Conservation (phyloP, 257 asterid genomes). For the Salvia splendens region DNA sequence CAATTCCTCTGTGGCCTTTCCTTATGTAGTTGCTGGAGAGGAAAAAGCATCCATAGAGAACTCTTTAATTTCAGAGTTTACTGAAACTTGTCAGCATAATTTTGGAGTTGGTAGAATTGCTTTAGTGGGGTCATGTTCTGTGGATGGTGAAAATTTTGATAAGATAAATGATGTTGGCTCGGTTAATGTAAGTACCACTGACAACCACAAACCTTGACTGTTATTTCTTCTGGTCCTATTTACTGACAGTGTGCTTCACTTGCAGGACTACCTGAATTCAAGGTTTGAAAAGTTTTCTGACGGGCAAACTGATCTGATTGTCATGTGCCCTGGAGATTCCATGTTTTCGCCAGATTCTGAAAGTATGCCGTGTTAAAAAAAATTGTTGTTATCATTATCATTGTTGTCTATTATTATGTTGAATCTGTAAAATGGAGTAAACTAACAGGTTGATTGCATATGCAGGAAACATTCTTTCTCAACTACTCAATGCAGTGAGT, state of each 20-base stretch:
- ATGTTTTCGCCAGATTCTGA: slow-evolving; percentile 50
- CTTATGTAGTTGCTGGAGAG: slow-evolving; percentile 68
- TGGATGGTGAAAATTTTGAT: slow-evolving; percentile 60
- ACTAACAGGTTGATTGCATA: slow-evolving; percentile 20
- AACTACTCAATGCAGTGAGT: slow-evolving; percentile 60
- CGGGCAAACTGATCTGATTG: slow-evolving; percentile 61
- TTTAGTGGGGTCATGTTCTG: slow-evolving; percentile 65
- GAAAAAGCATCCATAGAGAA: slow-evolving; percentile 61
- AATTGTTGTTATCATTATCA: neutral
- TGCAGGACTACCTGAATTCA: slow-evolving; percentile 70
- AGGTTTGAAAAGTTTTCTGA: slow-evolving; percentile 45
- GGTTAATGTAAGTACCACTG: slow-evolving; percentile 58
- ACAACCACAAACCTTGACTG: neutral
- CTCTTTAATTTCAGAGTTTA: slow-evolving; percentile 72
- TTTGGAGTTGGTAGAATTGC: slow-evolving; percentile 54
- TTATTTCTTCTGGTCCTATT: slow-evolving; percentile 17
- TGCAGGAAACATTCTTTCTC: slow-evolving; percentile 74
- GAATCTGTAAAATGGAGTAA: slow-evolving; percentile 23
- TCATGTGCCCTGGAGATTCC: slow-evolving; percentile 64
- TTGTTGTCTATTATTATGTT: neutral
- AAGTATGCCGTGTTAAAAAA: slow-evolving; percentile 41
- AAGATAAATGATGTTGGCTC: slow-evolving; percentile 62
- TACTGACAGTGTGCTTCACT: slow-evolving; percentile 27
- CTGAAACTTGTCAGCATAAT: slow-evolving; percentile 62
- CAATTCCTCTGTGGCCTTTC: slow-evolving; percentile 82